Evolutionary conservation across 2,329 filamentous ascomycete genomes (phyloP).

Genomic region (Sarocladium strictum): DNA sequence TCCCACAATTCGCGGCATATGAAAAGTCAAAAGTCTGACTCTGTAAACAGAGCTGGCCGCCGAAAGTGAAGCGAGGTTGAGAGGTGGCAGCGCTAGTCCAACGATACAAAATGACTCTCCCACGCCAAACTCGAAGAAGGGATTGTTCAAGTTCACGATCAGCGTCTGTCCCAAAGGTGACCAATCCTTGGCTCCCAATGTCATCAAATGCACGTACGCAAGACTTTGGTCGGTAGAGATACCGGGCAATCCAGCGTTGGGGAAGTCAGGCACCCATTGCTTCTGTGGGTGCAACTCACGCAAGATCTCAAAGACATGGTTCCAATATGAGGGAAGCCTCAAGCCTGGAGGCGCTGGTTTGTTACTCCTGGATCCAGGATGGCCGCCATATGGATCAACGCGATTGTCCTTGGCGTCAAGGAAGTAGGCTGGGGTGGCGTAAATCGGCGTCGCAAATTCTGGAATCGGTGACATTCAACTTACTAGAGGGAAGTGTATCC

Average conservation of each 20-base stretch:
- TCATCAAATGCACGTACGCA: slow-evolving; percentile 39
- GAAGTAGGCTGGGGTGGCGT: neutral
- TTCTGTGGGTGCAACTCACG: slow-evolving; percentile 38
- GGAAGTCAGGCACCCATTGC: slow-evolving; percentile 46
- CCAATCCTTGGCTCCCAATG: slow-evolving; percentile 28
- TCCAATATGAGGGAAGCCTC: slow-evolving; percentile 15
- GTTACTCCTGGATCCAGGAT: slow-evolving; percentile 19
- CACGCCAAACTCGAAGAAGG: neutral
- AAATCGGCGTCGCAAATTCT: neutral
- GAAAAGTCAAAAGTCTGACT: no score
- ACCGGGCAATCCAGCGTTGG: slow-evolving; percentile 5
- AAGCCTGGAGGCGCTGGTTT: slow-evolving; percentile 21
- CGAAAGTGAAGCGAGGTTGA: no score
- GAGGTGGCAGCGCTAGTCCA: no score
- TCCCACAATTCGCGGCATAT: no score
- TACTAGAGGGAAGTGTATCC: neutral
- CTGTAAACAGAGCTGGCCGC: no score
- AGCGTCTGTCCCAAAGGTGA: neutral
- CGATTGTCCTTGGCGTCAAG: slow-evolving; percentile 21
- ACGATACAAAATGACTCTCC: neutral
- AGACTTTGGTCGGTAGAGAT: slow-evolving; percentile 46
- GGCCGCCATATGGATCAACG: slow-evolving; percentile 22
- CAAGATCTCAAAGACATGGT: slow-evolving; percentile 62
- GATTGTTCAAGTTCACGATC: neutral
- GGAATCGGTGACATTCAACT: neutral